Conservation (phyloP, 1,139 yeast species). For the Magnusiomyces ingens region DNA sequence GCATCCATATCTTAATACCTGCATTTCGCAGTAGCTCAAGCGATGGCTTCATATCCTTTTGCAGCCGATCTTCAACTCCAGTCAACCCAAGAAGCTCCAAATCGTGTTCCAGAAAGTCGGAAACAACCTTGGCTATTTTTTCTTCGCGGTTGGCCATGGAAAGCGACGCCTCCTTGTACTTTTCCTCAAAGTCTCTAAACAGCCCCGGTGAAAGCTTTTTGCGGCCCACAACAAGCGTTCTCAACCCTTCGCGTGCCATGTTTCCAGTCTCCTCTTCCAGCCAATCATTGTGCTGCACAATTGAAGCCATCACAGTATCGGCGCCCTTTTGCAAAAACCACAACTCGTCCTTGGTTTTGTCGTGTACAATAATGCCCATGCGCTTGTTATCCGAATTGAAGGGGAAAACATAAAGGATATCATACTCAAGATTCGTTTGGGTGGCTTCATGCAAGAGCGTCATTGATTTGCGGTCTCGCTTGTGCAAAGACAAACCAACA, state of each 20-base stretch:
- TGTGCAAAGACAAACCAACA: conserved; percentile 72
- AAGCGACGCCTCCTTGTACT: conserved; percentile 65
- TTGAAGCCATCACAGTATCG: conserved; percentile 85
- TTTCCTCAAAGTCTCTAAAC: conserved; percentile 56
- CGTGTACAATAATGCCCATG: conserved; percentile 85
- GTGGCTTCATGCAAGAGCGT: conserved; percentile 60
- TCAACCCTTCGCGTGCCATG: conserved; percentile 96
- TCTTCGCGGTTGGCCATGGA: conserved; percentile 75
- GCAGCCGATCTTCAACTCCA: conserved; percentile 95
- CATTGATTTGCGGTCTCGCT: conserved; percentile 74
- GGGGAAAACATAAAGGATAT: conserved; percentile 80
- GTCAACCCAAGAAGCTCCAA: conserved; percentile 86
- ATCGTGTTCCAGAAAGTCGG: conserved; percentile 69
- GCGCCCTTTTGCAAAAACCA: conserved; percentile 95
- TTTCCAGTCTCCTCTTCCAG: conserved; percentile 94
- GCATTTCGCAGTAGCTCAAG: conserved; percentile 91
- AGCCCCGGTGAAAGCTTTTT: conserved; percentile 51
- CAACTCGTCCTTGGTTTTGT: conserved; percentile 53
- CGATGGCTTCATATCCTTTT: conserved; percentile 82
- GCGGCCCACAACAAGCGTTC: conserved; percentile 89
- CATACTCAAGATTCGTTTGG: conserved; percentile 48
- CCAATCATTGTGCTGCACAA: conserved; percentile 89
- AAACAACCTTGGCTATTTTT: conserved; percentile 60
- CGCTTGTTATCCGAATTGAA: conserved; percentile 92
- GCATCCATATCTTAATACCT: conserved; percentile 97